Base-by-base conservation (phyloP, 2,329 filamentous ascomycete species). In the Phialophora macrospora region DNA sequence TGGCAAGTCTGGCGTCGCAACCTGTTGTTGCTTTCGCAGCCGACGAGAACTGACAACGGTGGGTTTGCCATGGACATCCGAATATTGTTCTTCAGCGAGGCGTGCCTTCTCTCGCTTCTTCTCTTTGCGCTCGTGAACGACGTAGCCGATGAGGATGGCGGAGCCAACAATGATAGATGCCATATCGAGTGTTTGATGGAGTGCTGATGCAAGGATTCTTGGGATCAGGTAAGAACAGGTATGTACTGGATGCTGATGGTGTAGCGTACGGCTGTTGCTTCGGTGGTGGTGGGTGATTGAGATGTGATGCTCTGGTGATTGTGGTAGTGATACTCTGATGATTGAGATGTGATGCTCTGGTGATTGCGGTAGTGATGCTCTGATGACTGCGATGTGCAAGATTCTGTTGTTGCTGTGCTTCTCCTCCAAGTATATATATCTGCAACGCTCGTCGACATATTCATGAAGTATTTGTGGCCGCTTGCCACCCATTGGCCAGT, bases 141-240 rank as follows among this genome's bases (percentile, higher is more conserved):
- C 60, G 14, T 61, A 22, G 46, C 46, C 32, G 28, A 67, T 30
- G 22, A 62, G 44, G 8, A 63, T 17, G 14, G 34, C 56, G n/a
- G 60, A 60, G n/a, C 44, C 64, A 46, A 68, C 75, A 51, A 82
- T 74, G 72, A 77, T 78, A 26, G 76, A 76, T 78, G 68, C 63
- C 68, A 73, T 73, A 48, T 26, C 38, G 26, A 22, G 20, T 4
- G 1, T 51, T 51, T 12, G 22, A 8, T 2, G 14, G 48, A 51
- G 5, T 51, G 24, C 22, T 22, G 48, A 51, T 14, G 20, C 9
- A 51, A 26, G 24, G 20, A 26, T 14, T 51, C 20, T 3, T 22
- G 12, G 9, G 48, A 11, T 24, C 3, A 28, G 14, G 20, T 22
- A 17, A 26, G 20, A 26, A 51, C 14, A 22, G n/a, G n/a, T 3